phyloP scores from a whole-genome alignment of 306 rosid species.

The Purshia tridentata region DNA sequence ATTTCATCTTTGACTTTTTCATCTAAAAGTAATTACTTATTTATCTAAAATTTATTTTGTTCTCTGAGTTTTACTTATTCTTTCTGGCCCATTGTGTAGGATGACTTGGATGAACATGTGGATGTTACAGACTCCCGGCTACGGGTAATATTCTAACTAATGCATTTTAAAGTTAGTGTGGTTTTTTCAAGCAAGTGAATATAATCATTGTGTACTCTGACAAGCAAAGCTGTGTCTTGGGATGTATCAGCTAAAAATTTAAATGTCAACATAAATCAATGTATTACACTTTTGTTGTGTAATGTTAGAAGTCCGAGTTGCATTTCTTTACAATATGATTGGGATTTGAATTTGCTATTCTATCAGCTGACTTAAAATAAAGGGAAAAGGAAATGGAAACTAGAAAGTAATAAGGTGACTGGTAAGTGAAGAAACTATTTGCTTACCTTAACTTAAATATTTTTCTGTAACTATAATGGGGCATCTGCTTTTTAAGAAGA shows the following conservation, averaged over 20 bases:
- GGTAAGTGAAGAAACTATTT: conserved; percentile 5
- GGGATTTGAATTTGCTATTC: not conserved
- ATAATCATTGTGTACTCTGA: not conserved
- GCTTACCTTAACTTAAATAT: not conserved
- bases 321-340: not conserved
- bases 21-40: not conserved
- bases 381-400: not conserved
- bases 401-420: not conserved
- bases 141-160: conserved; percentile 56
- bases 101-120: conserved; percentile 92
- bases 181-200: not conserved
- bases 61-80: not conserved
- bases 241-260: not conserved
- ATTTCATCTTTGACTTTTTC: conserved; percentile 16
- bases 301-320: no score
- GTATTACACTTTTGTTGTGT: not conserved
- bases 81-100: conserved; percentile 48
- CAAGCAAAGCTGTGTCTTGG: not conserved
- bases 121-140: conserved; percentile 87
- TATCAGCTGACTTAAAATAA: not conserved
- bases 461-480: not conserved
- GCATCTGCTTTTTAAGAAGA: not conserved
- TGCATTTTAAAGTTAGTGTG: not conserved
- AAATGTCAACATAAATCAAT: not conserved
- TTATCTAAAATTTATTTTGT: conserved; percentile 13